phyloP scores from a whole-genome alignment of 2,329 filamentous ascomycete species.

The Botrytis porri region DNA sequence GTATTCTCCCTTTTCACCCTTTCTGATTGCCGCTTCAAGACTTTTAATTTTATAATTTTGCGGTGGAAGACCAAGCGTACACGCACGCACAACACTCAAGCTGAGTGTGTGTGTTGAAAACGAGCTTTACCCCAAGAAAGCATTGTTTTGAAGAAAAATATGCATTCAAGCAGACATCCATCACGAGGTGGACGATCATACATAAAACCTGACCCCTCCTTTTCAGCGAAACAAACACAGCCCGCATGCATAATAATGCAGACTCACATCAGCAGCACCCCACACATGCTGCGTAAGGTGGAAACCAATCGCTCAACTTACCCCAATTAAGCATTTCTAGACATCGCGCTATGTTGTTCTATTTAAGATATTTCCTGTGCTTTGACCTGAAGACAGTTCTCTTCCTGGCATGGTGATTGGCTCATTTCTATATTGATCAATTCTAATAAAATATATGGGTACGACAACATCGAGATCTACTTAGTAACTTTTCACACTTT shows the following conservation, averaged over 20 bases:
- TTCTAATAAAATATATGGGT: background rate
- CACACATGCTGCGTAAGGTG: background rate
- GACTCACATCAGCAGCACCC: background rate
- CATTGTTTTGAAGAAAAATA: background rate
- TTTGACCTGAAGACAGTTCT: background rate
- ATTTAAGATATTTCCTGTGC: background rate
- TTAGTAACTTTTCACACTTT: background rate
- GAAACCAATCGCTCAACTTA: background rate
- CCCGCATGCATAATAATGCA: background rate
- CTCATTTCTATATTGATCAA: background rate
- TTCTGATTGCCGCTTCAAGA: background rate
- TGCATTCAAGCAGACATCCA: constrained; percentile 1
- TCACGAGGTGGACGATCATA: background rate
- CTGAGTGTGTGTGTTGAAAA: background rate
- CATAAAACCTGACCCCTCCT: background rate
- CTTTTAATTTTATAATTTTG: too few species aligned
- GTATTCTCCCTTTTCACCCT: background rate
- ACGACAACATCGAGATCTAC: background rate
- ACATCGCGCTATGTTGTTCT: background rate
- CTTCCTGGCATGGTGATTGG: background rate
- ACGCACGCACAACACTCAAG: background rate
- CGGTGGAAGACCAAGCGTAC: background rate
- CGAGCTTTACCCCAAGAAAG: background rate
- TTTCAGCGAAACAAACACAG: background rate
- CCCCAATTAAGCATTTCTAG: background rate